Percentiles rank a stretch among this genome's conserved stretches.
These are phyloP conservation scores for Trichoderma pleuroti DNA, from an alignment of 2,329 filamentous ascomycete species.

Conservation along the genomic window DNA sequence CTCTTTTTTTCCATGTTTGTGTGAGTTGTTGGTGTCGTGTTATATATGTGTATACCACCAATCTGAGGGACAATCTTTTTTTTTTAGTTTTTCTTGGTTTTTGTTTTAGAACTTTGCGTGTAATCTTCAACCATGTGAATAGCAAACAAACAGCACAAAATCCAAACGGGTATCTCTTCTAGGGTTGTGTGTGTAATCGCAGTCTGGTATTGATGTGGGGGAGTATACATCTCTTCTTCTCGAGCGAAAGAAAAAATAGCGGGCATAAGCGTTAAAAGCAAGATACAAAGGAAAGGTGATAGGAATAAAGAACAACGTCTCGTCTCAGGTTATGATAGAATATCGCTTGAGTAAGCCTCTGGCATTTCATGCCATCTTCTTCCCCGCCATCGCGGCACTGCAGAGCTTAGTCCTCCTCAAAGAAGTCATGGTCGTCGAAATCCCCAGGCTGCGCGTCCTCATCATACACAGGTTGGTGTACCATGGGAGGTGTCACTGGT, in stretches of 20 bases:
- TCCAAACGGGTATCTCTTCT: slow-evolving; percentile 43
- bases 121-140: slow-evolving; percentile 8
- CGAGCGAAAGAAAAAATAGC: neutral
- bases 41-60: slow-evolving; percentile 23
- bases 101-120: neutral
- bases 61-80: slow-evolving; percentile 23
- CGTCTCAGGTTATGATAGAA: neutral
- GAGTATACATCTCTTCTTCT: slow-evolving; percentile 4
- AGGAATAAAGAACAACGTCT: neutral
- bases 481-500: slow-evolving; percentile 60
- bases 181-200: slow-evolving; percentile 27
- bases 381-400: neutral
- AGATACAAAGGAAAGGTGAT: neutral
- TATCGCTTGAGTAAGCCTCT: neutral
- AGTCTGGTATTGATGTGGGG: slow-evolving; percentile 28
- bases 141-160: slow-evolving; percentile 30
- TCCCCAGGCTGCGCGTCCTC: slow-evolving; percentile 57
- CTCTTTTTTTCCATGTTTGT: neutral
- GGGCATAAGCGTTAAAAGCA: neutral
- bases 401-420: slow-evolving; percentile 41
- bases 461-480: slow-evolving; percentile 57
- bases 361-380: neutral
- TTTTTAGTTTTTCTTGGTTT: neutral
- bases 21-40: neutral
- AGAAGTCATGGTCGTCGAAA: slow-evolving; percentile 59